Percentiles rank a stretch among this genome's conserved stretches.
Conservation (phyloP, 1,139 yeast genomes). For the Kodamaea derodonti region DNA sequence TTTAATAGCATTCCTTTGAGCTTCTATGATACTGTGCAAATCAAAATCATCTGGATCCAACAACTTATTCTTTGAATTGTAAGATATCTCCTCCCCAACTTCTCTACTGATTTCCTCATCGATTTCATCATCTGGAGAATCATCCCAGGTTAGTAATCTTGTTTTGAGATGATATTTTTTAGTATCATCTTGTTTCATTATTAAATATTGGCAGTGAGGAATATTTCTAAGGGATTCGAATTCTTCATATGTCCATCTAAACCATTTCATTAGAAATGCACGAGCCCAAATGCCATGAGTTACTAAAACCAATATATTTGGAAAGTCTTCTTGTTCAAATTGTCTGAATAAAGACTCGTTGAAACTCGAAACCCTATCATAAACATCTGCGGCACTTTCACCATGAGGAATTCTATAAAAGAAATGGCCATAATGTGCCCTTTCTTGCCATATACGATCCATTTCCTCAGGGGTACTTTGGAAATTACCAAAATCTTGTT, state of each 20-base stretch:
- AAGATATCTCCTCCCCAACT: slow-evolving; percentile 39
- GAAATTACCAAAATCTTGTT: slow-evolving; percentile 92
- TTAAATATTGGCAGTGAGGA: slow-evolving; percentile 77
- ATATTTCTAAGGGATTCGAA: slow-evolving; percentile 79
- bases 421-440: slow-evolving; percentile 89
- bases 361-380: slow-evolving; percentile 84
- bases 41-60: slow-evolving; percentile 39
- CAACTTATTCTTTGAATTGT: slow-evolving; percentile 36
- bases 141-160: slow-evolving; percentile 58
- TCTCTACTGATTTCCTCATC: slow-evolving; percentile 39
- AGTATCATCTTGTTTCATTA: slow-evolving; percentile 59
- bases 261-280: slow-evolving; percentile 91
- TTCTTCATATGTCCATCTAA: slow-evolving; percentile 85
- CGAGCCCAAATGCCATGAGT: slow-evolving; percentile 95
- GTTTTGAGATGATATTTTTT: slow-evolving; percentile 50
- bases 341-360: slow-evolving; percentile 83
- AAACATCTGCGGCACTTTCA: slow-evolving; percentile 94
- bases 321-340: slow-evolving; percentile 64
- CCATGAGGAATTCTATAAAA: slow-evolving; percentile 90
- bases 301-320: slow-evolving; percentile 72
- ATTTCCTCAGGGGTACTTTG: slow-evolving; percentile 75
- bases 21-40: slow-evolving; percentile 37
- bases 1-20: slow-evolving; percentile 44
- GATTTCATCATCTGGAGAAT: slow-evolving; percentile 40
- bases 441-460: slow-evolving; percentile 73